These are phyloP conservation scores for Marasmius fiardii DNA, from an alignment of 1,284 basidiomycete genomes.

Conservation along the genomic window DNA sequence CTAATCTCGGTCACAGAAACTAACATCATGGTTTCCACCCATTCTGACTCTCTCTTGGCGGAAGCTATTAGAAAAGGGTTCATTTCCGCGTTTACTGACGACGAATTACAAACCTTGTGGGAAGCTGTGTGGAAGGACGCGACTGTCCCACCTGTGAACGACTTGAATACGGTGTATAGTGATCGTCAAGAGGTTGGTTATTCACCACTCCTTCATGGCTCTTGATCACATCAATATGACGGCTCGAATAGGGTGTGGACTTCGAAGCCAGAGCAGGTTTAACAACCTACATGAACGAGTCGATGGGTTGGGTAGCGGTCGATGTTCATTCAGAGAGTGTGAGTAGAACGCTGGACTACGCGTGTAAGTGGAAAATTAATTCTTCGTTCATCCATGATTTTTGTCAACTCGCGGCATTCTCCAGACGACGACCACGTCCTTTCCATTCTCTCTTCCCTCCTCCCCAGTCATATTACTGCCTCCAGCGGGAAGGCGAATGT, in stretches of 20 bases:
- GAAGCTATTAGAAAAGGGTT: constrained; percentile 73
- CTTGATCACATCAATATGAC: constrained; percentile 1
- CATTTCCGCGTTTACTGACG: constrained; percentile 15
- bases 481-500: constrained; percentile 34
- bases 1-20: constrained; percentile 41
- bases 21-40: constrained; percentile 78
- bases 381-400: neutral
- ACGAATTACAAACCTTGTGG: constrained; percentile 63
- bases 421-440: constrained; percentile 79
- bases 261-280: constrained; percentile 82
- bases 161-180: constrained; percentile 54
- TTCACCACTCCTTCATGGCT: neutral
- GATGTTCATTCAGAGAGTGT: constrained; percentile 80
- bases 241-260: constrained; percentile 52
- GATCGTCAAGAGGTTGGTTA: constrained; percentile 68
- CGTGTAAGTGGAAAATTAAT: constrained; percentile 42
- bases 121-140: constrained; percentile 77
- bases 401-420: neutral
- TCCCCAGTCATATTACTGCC: constrained; percentile 5
- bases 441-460: constrained; percentile 49
- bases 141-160: constrained; percentile 61
- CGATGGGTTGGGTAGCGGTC: constrained; percentile 73
- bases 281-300: constrained; percentile 52
- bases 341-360: constrained; percentile 75
- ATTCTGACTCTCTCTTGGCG: constrained; percentile 79